Percentiles rank a stretch among this genome's conserved stretches.
phyloP scores from a whole-genome alignment of 352 stramenopile species.

The Phytophthora megakarya region DNA sequence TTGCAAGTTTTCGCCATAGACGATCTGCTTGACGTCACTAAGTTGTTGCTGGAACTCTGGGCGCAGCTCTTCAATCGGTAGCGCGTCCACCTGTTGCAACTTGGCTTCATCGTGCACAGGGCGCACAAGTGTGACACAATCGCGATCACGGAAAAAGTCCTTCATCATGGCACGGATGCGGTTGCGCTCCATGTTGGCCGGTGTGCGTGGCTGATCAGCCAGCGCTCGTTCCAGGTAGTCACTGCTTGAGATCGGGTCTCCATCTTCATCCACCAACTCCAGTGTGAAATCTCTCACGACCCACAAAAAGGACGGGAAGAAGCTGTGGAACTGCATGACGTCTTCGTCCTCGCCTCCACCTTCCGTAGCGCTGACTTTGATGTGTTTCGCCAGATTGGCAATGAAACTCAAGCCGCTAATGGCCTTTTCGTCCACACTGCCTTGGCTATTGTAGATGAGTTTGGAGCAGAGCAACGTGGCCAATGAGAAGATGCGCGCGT shows the following conservation, averaged over 20 bases:
- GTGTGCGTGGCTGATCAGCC: constrained; percentile 68
- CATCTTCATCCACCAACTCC: constrained; percentile 85
- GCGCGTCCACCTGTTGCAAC: constrained; percentile 76
- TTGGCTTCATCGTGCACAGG: constrained; percentile 79
- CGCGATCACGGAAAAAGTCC: constrained; percentile 81
- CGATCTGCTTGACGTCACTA: constrained; percentile 59
- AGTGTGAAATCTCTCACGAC: constrained; percentile 90
- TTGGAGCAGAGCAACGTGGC: constrained; percentile 85
- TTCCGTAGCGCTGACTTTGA: constrained; percentile 69
- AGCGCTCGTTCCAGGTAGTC: constrained; percentile 87
- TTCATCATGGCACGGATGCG: constrained; percentile 84
- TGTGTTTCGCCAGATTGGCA: constrained; percentile 86
- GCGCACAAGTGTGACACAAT: constrained; percentile 84
- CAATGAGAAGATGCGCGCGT: constrained; percentile 88
- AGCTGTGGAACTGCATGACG: constrained; percentile 77
- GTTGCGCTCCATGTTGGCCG: constrained; percentile 78
- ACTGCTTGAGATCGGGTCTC: constrained; percentile 71
- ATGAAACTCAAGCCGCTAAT: constrained; percentile 88
- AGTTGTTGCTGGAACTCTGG: constrained; percentile 83
- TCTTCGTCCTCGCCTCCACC: constrained; percentile 50
- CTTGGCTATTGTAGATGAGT: constrained; percentile 90
- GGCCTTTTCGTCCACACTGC: constrained; percentile 85
- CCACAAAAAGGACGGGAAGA: constrained; percentile 91
- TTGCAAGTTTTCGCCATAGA: constrained; percentile 73
- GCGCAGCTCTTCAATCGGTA: constrained; percentile 69